Conservation (phyloP, 495 filamentous ascomycete species). For the Cercophora sp. region DNA sequence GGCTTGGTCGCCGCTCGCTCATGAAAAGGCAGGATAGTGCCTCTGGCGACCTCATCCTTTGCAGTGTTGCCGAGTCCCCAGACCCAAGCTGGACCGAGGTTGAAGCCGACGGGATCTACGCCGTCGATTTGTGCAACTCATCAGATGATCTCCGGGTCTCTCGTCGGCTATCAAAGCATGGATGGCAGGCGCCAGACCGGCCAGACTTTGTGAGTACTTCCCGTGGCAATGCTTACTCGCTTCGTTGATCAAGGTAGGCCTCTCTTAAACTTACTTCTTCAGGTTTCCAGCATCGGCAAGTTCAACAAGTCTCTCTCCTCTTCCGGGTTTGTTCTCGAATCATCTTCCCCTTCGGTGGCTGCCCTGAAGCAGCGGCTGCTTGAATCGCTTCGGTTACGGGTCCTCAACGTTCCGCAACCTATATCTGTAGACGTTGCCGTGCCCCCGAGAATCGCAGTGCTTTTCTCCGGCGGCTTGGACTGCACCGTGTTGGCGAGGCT, state of each 20-base stretch:
- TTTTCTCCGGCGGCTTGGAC: slow-evolving; percentile 94
- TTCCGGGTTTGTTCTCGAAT: slow-evolving; percentile 34
- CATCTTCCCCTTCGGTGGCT: slow-evolving; percentile 50
- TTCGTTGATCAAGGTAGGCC: slow-evolving; percentile 11
- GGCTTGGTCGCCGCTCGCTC: slow-evolving; percentile 80
- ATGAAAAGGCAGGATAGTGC: slow-evolving; percentile 48
- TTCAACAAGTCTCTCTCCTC: slow-evolving; percentile 56
- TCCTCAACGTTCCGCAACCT: slow-evolving; percentile 63
- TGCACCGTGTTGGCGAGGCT: slow-evolving; percentile 84
- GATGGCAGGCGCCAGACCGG: slow-evolving; percentile 18
- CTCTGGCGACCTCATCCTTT: slow-evolving; percentile 55
- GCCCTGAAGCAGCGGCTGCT: slow-evolving; percentile 55
- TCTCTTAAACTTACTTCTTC: slow-evolving; percentile 38
- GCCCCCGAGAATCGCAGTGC: slow-evolving; percentile 61
- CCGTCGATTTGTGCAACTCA: slow-evolving; percentile 38
- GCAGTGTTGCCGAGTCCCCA: slow-evolving; percentile 66
- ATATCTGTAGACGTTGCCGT: slow-evolving; percentile 30
- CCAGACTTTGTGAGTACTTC: slow-evolving; percentile 39
- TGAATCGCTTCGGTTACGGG: slow-evolving; percentile 61
- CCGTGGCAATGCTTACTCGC: not conserved
- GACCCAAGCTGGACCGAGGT: slow-evolving; percentile 69
- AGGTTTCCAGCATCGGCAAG: slow-evolving; percentile 56
- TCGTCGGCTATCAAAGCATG: slow-evolving; percentile 4
- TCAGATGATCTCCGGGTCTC: not conserved
- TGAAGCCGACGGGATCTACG: slow-evolving; percentile 73